These are phyloP conservation scores for Lolium rigidum DNA, from an alignment of 176 grass and related monocot species.

Conservation along the genomic window DNA sequence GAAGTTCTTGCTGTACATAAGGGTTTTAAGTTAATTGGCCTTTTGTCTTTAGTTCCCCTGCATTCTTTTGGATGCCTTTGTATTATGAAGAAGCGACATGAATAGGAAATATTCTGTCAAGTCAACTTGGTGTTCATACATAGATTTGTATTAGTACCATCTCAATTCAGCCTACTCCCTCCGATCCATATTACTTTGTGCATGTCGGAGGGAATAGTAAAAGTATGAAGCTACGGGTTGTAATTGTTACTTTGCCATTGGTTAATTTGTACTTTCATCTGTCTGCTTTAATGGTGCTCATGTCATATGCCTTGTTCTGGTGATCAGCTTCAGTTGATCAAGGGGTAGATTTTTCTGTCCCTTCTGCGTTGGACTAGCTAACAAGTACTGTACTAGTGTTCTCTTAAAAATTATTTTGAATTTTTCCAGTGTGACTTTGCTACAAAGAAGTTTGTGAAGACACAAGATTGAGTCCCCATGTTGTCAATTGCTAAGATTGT, in stretches of 20 bases:
- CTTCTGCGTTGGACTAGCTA: not conserved
- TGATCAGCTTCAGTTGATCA: not conserved
- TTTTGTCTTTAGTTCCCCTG: not conserved
- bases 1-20: conserved; percentile 36
- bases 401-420: not conserved
- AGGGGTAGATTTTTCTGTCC: not conserved
- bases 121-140: conserved; percentile 1
- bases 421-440: not conserved
- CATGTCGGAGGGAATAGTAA: not conserved
- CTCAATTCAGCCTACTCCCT: not conserved
- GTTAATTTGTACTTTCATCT: not conserved
- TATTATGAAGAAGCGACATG: conserved; percentile 7
- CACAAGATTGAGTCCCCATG: not conserved
- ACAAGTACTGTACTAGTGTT: not conserved
- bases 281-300: not conserved
- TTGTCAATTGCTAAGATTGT: not conserved
- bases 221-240: not conserved
- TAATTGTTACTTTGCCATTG: not conserved
- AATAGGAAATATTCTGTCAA: not conserved
- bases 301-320: not conserved
- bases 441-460: not conserved
- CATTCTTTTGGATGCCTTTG: conserved; percentile 25
- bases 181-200: too few relatives aligned
- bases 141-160: not conserved
- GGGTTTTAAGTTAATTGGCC: not conserved